These are phyloP conservation scores for Monosporascus cannonballus DNA, from an alignment of 2,329 filamentous ascomycete species.

Conservation along the genomic window DNA sequence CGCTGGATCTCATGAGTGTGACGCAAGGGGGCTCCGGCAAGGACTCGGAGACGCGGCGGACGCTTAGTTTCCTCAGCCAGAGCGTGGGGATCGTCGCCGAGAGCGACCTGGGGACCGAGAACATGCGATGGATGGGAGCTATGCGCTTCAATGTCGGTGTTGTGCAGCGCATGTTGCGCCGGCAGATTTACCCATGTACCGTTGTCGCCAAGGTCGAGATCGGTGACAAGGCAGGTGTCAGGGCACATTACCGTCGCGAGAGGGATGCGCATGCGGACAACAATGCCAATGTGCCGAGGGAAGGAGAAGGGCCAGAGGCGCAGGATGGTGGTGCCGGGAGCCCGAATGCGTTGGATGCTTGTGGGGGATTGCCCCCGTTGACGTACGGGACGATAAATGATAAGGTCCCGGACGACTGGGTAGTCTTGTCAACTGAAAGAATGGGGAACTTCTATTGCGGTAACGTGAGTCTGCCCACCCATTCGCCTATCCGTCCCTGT, in stretches of 20 bases:
- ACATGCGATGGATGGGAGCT: slow-evolving; percentile 88
- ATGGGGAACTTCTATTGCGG: slow-evolving; percentile 91
- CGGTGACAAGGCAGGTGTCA: slow-evolving; percentile 67
- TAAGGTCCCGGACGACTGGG: slow-evolving; percentile 71
- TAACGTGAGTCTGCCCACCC: slow-evolving; percentile 51
- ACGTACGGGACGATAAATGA: slow-evolving; percentile 77
- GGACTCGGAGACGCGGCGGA: slow-evolving; percentile 35
- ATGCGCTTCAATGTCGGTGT: slow-evolving; percentile 82
- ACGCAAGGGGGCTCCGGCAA: slow-evolving; percentile 63
- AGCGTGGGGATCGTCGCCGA: slow-evolving; percentile 87
- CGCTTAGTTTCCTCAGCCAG: slow-evolving; percentile 86
- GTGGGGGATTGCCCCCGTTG: slow-evolving; percentile 61
- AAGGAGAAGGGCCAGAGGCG: slow-evolving; percentile 7
- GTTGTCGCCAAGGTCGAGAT: slow-evolving; percentile 79
- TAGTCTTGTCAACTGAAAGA: slow-evolving; percentile 64
- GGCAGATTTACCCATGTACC: slow-evolving; percentile 82
- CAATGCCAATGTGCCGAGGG: slow-evolving; percentile 21
- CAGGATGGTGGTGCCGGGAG: slow-evolving; percentile 8
- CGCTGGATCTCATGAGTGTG: slow-evolving; percentile 79
- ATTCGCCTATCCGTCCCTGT: neutral
- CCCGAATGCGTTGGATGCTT: slow-evolving; percentile 21
- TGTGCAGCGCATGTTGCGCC: slow-evolving; percentile 66
- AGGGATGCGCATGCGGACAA: slow-evolving; percentile 1
- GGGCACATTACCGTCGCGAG: slow-evolving; percentile 60
- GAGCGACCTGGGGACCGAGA: slow-evolving; percentile 80